Evolutionary conservation across 73 alveolate species (phyloP).

Genomic region (Uronychia binucleata): DNA sequence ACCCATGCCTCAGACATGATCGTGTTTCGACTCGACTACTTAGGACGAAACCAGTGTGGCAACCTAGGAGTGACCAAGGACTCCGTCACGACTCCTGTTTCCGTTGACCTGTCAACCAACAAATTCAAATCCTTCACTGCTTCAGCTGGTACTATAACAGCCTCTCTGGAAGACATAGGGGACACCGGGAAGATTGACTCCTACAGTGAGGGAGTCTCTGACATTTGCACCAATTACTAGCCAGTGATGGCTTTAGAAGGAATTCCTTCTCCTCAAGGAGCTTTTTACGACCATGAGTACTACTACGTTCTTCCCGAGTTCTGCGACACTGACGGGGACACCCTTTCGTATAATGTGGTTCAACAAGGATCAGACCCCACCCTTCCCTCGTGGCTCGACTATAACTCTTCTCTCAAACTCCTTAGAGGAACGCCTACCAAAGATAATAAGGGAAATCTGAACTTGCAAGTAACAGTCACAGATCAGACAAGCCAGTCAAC

Average conservation of each 20-base stretch:
- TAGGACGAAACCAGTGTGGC: conserved; percentile 15
- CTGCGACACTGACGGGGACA: conserved; percentile 15
- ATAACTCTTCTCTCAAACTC: background rate
- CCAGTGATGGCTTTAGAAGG: conserved; percentile 27
- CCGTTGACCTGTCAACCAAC: conserved; percentile 5
- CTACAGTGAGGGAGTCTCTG: background rate
- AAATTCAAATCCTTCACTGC: conserved; percentile 4
- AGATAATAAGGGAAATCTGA: background rate
- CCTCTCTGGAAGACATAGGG: background rate
- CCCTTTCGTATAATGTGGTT: background rate
- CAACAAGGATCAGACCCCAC: background rate
- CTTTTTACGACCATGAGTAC: conserved; percentile 1
- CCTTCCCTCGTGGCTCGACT: conserved; percentile 18
- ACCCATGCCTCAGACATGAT: conserved; percentile 6
- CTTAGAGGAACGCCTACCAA: conserved; percentile 13
- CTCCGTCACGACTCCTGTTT: background rate
- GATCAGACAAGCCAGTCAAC: background rate
- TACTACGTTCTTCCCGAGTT: conserved; percentile 1
- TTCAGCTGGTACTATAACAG: background rate
- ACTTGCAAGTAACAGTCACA: background rate
- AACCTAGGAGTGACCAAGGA: conserved; percentile 5
- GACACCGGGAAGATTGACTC: background rate
- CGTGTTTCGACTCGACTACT: conserved; percentile 11
- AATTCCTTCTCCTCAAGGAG: conserved; percentile 21
- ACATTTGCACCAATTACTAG: conserved; percentile 9